phyloP scores from a whole-genome alignment of 495 filamentous ascomycete species.

The Tuber umbilicatum region DNA sequence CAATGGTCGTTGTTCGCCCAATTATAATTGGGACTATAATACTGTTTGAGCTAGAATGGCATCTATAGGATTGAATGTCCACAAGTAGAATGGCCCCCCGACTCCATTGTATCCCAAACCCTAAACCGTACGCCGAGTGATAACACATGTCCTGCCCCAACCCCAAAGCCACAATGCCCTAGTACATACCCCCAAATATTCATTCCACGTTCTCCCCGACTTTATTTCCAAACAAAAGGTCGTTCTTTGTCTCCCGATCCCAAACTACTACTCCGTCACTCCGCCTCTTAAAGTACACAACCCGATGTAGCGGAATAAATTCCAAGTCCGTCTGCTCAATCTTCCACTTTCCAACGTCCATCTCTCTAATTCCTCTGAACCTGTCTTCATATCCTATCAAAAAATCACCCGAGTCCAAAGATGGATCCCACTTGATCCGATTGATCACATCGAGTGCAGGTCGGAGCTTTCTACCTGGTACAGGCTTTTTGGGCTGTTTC shows the following conservation, averaged over 20 bases:
- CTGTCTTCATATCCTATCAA: conserved; percentile 71
- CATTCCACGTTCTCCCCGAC: not conserved
- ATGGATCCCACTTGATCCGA: conserved; percentile 64
- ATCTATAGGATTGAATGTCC: not conserved
- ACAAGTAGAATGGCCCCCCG: not conserved
- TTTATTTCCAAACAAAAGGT: conserved; percentile 55
- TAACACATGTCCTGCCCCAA: not conserved
- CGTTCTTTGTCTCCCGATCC: conserved; percentile 54
- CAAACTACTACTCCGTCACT: conserved; percentile 51
- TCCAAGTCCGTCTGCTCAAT: conserved; percentile 72
- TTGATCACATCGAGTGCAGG: conserved; percentile 59
- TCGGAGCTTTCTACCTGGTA: conserved; percentile 41
- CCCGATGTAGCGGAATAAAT: conserved; percentile 76
- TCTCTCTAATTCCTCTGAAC: conserved; percentile 60
- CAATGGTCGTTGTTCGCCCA: not conserved
- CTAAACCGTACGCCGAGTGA: not conserved
- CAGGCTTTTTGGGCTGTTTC: conserved; percentile 4
- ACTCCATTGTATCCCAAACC: not conserved
- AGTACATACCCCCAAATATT: not conserved
- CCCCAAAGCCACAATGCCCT: not conserved
- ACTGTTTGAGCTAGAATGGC: not conserved
- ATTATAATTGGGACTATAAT: not conserved
- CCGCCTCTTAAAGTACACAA: conserved; percentile 61
- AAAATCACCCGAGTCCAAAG: conserved; percentile 56
- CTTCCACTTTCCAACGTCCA: conserved; percentile 60